These are phyloP conservation scores for Danielia oregonensis DNA, from an alignment of 805 yeast species.

Conservation along the genomic window DNA sequence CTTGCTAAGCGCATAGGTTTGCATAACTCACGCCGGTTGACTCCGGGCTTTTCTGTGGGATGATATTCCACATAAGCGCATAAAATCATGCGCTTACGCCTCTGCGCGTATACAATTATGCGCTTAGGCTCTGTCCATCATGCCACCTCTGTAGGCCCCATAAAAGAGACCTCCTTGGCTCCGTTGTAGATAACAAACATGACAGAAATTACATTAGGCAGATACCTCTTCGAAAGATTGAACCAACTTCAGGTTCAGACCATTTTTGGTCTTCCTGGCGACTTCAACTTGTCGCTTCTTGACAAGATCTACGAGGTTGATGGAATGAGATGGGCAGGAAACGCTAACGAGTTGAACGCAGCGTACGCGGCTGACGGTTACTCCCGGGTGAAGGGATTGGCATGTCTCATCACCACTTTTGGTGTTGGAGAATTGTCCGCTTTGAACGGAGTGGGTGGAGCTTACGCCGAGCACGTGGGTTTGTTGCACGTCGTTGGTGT, in stretches of 20 bases:
- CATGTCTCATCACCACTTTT: constrained; percentile 76
- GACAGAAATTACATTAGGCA: constrained; percentile 62
- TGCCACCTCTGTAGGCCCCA: not conserved
- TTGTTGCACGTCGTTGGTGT: constrained; percentile 82
- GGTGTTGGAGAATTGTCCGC: constrained; percentile 91
- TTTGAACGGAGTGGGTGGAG: constrained; percentile 81
- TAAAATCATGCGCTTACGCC: not conserved
- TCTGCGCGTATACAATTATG: constrained; percentile 1
- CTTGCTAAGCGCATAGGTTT: too few relatives aligned
- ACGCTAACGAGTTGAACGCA: constrained; percentile 86
- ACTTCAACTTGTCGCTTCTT: constrained; percentile 67
- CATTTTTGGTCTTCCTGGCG: constrained; percentile 80
- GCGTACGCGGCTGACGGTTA: constrained; percentile 89
- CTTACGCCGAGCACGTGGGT: constrained; percentile 88
- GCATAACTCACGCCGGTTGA: too few relatives aligned
- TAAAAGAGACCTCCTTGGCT: not conserved
- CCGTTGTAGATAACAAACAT: constrained; percentile 11
- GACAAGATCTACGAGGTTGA: constrained; percentile 73
- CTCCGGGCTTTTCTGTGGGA: too few relatives aligned
- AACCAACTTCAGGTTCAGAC: constrained; percentile 68
- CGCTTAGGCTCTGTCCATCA: constrained; percentile 5
- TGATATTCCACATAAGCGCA: not conserved
- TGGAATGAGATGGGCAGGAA: constrained; percentile 85
- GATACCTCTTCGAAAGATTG: constrained; percentile 74
- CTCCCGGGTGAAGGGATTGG: constrained; percentile 73